Base-by-base conservation (phyloP, 768 basidiomycete genomes). In the Clavaria fumosa region DNA sequence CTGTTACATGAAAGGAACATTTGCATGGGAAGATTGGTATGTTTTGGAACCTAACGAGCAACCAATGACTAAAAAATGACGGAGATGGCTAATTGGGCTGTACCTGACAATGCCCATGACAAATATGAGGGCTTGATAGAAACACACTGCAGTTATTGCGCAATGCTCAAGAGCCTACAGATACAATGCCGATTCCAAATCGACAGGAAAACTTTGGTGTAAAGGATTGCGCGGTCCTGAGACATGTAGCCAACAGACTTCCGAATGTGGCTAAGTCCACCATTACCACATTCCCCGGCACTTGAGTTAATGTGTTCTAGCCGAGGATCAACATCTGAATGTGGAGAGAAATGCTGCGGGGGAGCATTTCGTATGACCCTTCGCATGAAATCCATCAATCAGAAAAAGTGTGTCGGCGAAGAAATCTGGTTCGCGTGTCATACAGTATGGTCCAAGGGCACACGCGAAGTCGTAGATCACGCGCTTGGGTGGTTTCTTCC, bases 261-360 rank as follows among this genome's bases (percentile, higher is more conserved):
- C 2, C 54, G 35, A 22, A 58, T 58, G 0, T 51, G 38, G 0
- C 21, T 21, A 5, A 58, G 30, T 4, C 51, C 50, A 3, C 48
- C 38, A 34, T 59, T 59, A 20, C 57, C 54, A 34, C 54, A 56
- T 39, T 59, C 54, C 5, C 48, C 57, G 0, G 57, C 51, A 33
- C 58, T 59, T 5, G 49, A 51, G 41, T 59, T 59, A 14, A 56
- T 45, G 3, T 30, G 18, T 4, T 26, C 47, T 0, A 59, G 40
- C 2, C 44, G 34, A 4, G 50, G 53, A 44, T 57, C 51, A 10
- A 45, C 33, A 4, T 47, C 42, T 0, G 44, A 35, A 54, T 4
- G 47, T 53, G 19, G 50, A 45, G 3, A 56, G 42, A 33, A 54
- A 53, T 10, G 50, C 47, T 4, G 49, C 47, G 0, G 46, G 46